These are phyloP conservation scores for Picea glauca DNA, from an alignment of 75 land plant genomes.

Conservation along the genomic window DNA sequence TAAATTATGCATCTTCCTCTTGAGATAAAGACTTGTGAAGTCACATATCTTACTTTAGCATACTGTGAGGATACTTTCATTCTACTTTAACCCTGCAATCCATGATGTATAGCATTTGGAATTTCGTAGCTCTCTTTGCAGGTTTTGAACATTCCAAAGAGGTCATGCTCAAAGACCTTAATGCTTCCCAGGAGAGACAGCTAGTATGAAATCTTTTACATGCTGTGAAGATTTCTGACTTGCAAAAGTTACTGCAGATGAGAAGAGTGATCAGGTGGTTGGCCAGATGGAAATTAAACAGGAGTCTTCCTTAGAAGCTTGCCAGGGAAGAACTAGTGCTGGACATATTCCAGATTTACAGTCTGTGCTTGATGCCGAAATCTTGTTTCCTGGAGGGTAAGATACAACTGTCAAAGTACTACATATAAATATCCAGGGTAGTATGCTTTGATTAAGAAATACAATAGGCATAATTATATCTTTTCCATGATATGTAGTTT, in stretches of 20 bases:
- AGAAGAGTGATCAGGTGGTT: conserved; percentile 19
- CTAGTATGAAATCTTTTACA: neutral
- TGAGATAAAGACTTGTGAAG: neutral
- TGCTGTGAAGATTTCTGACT: conserved; percentile 14
- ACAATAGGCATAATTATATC: no score
- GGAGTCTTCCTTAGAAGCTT: neutral
- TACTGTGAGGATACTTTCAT: neutral
- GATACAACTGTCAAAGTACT: neutral
- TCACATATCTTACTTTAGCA: conserved; percentile 1
- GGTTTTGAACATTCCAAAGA: conserved; percentile 8
- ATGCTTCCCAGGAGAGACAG: conserved; percentile 1
- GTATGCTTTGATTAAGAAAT: no score
- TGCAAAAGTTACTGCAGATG: conserved; percentile 45
- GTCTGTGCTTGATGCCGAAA: conserved; percentile 23
- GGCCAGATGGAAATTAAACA: neutral
- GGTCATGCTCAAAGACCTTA: conserved; percentile 1
- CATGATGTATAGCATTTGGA: neutral
- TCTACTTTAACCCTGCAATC: neutral
- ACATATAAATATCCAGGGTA: no score
- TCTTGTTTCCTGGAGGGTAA: conserved; percentile 41
- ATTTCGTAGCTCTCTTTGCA: neutral
- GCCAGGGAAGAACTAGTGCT: conserved; percentile 1
- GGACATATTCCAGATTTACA: conserved; percentile 12
- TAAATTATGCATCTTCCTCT: neutral
- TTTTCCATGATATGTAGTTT: no score